Base-by-base conservation (phyloP, 306 rosid species). In the Benincasa hispida region DNA sequence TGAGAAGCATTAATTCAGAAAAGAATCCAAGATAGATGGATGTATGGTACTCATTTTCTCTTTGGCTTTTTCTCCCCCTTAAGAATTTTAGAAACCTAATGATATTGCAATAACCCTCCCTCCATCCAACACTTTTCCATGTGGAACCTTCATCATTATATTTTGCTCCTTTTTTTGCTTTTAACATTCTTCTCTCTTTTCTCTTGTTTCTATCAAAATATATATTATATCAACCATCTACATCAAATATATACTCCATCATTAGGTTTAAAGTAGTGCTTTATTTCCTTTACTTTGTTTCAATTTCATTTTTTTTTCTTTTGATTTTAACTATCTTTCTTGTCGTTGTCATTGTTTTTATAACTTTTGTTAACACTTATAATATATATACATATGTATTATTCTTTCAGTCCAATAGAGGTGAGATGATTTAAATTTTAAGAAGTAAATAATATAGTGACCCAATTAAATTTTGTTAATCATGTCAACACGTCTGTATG, bases 71-170 rank as follows among this genome's bases (percentile, higher is more conserved):
- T 41, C 8, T 19, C 4, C 2, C 3, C 13, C 5, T 41, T 11
- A 69, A 25, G 39, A 42, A 69, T 82, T 75, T 80, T 39, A 67
- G 80, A 72, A 47, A 42, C 17, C 34, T 9, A 11, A 67, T 41
- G 48, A 45, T 67, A 53, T 10, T 18, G 7, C 47, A 37, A 66
- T 82, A 79, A 83, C 77, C 35, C 5, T 4, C 35, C 42, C 54
- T 11, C 19, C 21, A 3, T 27, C 28, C 15, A 68, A 79, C 83
- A 83, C 55, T 32, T 74, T 75, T 78, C 83, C 96, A 90, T 85
- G 96, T 88, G 95, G 85, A 56, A 76, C 76, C 74, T 90, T 88
- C 88, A 88, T 90, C 82, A 90, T 90, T 13, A 13, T 45, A 45
- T 3, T 88, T 77, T 79, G 81, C 80, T 6, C 21, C 41, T 6